Conservation (phyloP, 305 asterid genomes). For the Fraxinus platypoda region DNA sequence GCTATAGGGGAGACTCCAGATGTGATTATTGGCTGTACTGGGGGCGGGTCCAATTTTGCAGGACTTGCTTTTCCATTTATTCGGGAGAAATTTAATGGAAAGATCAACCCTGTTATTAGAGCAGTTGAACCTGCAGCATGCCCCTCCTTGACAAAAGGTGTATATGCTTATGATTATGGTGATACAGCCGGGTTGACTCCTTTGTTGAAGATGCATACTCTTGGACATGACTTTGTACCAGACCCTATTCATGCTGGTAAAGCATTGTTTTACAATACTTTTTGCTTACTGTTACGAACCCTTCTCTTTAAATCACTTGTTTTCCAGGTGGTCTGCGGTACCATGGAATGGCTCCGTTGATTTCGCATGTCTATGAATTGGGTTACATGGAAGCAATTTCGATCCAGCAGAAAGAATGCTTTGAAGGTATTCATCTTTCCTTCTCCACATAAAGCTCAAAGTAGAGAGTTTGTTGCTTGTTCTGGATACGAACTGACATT, state of each 20-base stretch:
- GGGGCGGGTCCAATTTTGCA: slow-evolving; percentile 90
- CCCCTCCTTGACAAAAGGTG: slow-evolving; percentile 88
- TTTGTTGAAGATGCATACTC: slow-evolving; percentile 95
- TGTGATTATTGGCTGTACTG: slow-evolving; percentile 89
- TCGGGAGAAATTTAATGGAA: slow-evolving; percentile 76
- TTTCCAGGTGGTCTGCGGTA: slow-evolving; percentile 81
- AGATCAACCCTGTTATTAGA: slow-evolving; percentile 61
- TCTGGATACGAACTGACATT: neutral
- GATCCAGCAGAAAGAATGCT: slow-evolving; percentile 90
- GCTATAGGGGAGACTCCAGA: slow-evolving; percentile 83
- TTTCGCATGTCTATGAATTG: slow-evolving; percentile 77
- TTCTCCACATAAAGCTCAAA: neutral
- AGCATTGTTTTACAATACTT: neutral
- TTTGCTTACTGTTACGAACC: neutral
- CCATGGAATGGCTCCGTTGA: slow-evolving; percentile 95
- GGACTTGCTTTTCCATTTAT: slow-evolving; percentile 89
- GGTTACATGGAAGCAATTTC: slow-evolving; percentile 77
- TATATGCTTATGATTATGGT: slow-evolving; percentile 87
- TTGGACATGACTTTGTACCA: slow-evolving; percentile 88
- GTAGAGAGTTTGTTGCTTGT: neutral
- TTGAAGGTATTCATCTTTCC: slow-evolving; percentile 47
- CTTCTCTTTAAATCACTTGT: neutral
- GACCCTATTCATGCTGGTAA: slow-evolving; percentile 93
- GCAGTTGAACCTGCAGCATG: slow-evolving; percentile 94
- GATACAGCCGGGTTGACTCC: slow-evolving; percentile 98